Conservation (phyloP, 805 yeast species). For the Metschnikowia koreensis region DNA sequence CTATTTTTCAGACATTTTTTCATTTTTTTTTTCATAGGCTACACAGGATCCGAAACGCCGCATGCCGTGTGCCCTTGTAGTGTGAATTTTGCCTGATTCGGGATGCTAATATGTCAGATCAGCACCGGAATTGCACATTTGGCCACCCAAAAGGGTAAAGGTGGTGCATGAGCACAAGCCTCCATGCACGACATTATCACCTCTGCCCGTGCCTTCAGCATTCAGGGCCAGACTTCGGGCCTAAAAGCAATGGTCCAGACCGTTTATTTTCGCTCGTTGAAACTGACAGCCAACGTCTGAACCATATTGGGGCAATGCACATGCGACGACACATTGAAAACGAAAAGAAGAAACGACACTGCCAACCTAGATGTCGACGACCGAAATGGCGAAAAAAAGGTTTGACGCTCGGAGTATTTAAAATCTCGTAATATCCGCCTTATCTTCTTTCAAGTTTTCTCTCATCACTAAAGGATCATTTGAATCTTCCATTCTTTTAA, state of each 20-base stretch:
- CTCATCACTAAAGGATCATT: background rate
- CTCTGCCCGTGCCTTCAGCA: background rate
- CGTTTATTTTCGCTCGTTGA: background rate
- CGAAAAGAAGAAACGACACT: background rate
- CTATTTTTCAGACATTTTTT: no score
- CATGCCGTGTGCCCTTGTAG: no score
- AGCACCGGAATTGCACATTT: background rate
- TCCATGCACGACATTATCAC: background rate
- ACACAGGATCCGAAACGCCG: background rate
- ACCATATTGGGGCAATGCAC: background rate
- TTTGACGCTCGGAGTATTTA: background rate
- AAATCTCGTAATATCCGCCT: background rate
- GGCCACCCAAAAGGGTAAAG: background rate
- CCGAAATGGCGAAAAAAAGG: background rate
- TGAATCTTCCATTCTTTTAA: background rate
- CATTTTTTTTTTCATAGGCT: no score
- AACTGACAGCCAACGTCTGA: background rate
- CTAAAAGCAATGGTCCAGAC: constrained; percentile 1
- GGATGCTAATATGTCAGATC: constrained; percentile 1
- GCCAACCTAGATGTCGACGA: background rate
- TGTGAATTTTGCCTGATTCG: constrained; percentile 1
- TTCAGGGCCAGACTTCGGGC: background rate
- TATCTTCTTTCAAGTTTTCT: background rate
- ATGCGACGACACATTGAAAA: background rate
- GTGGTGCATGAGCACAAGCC: background rate